A percentile compares a stretch with the other conserved stretches of the same genome.
Evolutionary conservation across 2,329 filamentous ascomycete species (phyloP).

Genomic region (Paecilomyces formosus): DNA sequence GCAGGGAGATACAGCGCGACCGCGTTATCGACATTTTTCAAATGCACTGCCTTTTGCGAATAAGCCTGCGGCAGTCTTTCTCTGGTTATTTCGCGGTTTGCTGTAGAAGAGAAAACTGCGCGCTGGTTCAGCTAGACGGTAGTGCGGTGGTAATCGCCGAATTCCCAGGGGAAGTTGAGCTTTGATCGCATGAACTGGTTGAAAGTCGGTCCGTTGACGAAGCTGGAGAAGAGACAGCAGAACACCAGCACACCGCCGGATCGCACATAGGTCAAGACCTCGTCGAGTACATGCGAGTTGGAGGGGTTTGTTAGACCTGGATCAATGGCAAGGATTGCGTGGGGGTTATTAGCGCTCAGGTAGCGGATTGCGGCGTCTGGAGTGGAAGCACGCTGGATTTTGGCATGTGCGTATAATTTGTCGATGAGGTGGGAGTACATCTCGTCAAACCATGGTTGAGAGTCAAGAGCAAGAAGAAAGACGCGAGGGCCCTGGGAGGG

Average conservation of each 20-base stretch:
- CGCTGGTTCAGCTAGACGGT: conserved; percentile 12
- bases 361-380: background rate
- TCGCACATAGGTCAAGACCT: conserved; percentile 12
- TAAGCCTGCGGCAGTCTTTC: background rate
- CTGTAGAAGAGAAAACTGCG: background rate
- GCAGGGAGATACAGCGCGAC: conserved; percentile 4
- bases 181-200: conserved; percentile 12
- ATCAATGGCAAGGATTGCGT: conserved; percentile 18
- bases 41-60: conserved; percentile 6
- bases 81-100: background rate
- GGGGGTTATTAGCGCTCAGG: conserved; percentile 6
- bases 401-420: background rate
- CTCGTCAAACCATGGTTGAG: conserved; percentile 1
- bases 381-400: background rate
- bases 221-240: conserved; percentile 16
- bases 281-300: conserved; percentile 13
- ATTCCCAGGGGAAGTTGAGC: conserved; percentile 15
- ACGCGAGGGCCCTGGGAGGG: background rate
- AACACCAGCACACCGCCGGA: conserved; percentile 18
- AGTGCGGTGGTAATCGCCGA: conserved; percentile 13
- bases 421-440: background rate
- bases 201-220: conserved; percentile 11
- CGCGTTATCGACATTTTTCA: conserved; percentile 3
- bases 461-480: background rate
- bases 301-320: conserved; percentile 10